Evolutionary conservation across 352 stramenopile species (phyloP), one percentile per base, ranked within the genome.

Genomic region (Peronospora destructor): DNA sequence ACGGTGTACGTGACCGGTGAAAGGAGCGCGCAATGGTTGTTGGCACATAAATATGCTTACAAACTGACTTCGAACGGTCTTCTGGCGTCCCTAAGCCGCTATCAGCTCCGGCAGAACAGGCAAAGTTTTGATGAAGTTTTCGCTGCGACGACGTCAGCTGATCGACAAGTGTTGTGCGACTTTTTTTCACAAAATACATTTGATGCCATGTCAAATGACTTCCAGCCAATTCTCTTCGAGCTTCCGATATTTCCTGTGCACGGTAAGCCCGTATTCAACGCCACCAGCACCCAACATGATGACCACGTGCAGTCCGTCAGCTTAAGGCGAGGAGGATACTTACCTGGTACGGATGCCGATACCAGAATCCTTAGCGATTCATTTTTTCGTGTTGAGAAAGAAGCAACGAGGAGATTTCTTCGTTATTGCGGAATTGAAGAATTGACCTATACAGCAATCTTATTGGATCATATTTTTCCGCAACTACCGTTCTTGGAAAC

Each of bases 381-480:
- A 3, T 89, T 84, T 46, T 87, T 80, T 38, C 30, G 64, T 12
- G 60, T 55, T 21, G 42, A 71, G 13, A 74, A 49, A 16, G 60
- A 72, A 19, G 36, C 33, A 32, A 55, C 56, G 11, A 67, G 71
- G 38, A 69, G 54, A 23, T 78, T 89, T 49, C 30, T 89, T 29
- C 67, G 66, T 9, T 62, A 73, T 8, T 66, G 61, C 19, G 63
- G 71, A 2, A 51, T 84, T 12, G 69, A 84, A 8, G 73, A 87
- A 44, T 82, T 65, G 72, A 72, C 59, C 12, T 67, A 66, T 43
- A 73, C 77, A 1, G 66, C 61, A 23, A 71, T 86, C 35, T 59
- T 89, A 34, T 23, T 87, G 36, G 64, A 84, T 23, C 60, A 81
- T 36, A 68, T 91, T 34, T 77, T 91, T 26, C 78, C 77, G 17